Evolutionary conservation across 2,329 filamentous ascomycete genomes (phyloP), one percentile per base, ranked within the genome.

Genomic region (Cordyceps tenuipes): DNA sequence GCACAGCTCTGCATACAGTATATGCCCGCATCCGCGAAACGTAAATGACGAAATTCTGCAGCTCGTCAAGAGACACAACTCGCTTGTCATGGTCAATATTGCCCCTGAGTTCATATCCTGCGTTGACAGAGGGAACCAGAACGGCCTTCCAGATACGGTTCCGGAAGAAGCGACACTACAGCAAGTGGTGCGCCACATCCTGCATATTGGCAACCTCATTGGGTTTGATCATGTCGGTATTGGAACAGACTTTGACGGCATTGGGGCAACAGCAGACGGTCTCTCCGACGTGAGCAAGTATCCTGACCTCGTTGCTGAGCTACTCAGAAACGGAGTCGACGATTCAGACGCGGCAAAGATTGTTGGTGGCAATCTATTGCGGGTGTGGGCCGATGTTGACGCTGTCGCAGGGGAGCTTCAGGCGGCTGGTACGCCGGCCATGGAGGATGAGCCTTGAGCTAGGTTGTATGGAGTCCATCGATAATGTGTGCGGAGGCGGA

Each of bases 41-140:
- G 92, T 96, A 8, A 89, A 90, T 1, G 91, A 97, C 64, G 82
- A 92, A 60, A 84, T 96, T 15, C 77, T 97, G 8, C 75, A 87
- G 44, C 77, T 94, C 1, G 89, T 97, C 43, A 90, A 89, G 71
- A 72, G 83, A 67, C 84, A 81, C 2, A 83, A 87, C 63, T 88
- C 88, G 3, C 68, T 97, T 10, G 89, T 97, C 57, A 96, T 97
- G 91, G 84, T 97, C 63, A 97, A 96, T 71, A 95, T 96, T 68
- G 78, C 83, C 17, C 90, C 91, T 0, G 85, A 86, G 19, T 97
- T 96, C 71, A 84, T 96, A 63, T 89, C 87, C 31, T 96, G 92
- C 71, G 77, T 81, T 1, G 79, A 82, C 10, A 76, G 80, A 1
- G 78, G 81, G 36, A 77, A 81, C 3, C 75, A 79, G 17, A 82